phyloP scores from a whole-genome alignment of 306 rosid genomes.

The Mimosa pudica region DNA sequence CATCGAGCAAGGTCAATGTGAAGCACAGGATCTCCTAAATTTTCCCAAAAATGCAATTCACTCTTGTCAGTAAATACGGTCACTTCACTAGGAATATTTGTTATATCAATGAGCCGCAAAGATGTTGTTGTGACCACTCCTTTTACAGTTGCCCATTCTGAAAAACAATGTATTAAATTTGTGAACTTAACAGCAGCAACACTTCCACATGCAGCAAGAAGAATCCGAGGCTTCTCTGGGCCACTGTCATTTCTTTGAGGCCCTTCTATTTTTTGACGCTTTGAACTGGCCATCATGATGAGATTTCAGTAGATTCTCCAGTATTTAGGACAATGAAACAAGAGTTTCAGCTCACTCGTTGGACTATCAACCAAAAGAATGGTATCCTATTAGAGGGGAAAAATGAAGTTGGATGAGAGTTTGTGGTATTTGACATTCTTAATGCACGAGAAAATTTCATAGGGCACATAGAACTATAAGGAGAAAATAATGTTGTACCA shows the following conservation, averaged over 20 bases:
- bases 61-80: conserved; percentile 52
- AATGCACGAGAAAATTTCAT: conserved; percentile 1
- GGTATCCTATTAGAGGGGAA: background rate
- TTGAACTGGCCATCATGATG: conserved; percentile 57
- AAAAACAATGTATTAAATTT: conserved; percentile 51
- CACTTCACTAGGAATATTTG: conserved; percentile 51
- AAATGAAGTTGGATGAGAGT: background rate
- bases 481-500: background rate
- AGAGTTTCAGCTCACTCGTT: background rate
- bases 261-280: conserved; percentile 41
- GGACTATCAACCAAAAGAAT: background rate
- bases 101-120: conserved; percentile 57
- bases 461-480: background rate
- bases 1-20: conserved; percentile 80
- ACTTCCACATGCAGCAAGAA: conserved; percentile 84
- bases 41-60: conserved; percentile 71
- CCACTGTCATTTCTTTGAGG: conserved; percentile 37
- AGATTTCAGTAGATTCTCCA: conserved; percentile 37
- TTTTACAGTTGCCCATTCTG: conserved; percentile 78
- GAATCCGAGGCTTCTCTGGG: conserved; percentile 72
- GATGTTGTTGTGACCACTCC: conserved; percentile 67
- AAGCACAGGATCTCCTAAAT: conserved; percentile 65
- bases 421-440: background rate
- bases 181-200: conserved; percentile 71
- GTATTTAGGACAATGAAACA: background rate